Percentiles rank a stretch among this genome's conserved stretches.
phyloP scores from a whole-genome alignment of 768 basidiomycete species.

The Pholiota molesta region DNA sequence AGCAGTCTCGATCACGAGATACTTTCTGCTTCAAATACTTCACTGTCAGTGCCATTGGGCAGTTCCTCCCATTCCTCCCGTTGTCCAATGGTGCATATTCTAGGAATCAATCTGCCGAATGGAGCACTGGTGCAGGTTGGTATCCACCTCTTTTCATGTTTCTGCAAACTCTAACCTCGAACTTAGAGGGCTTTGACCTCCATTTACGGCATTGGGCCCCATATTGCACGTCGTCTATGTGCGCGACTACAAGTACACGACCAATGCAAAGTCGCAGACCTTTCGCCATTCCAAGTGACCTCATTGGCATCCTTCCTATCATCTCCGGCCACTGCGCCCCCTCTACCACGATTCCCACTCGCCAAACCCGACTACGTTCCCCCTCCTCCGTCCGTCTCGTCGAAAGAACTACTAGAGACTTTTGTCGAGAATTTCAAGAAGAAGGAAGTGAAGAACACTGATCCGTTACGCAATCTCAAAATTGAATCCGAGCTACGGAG shows the following conservation, averaged over 20 bases:
- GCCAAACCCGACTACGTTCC: conserved; percentile 57
- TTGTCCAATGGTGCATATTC: conserved; percentile 78
- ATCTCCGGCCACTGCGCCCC: conserved; percentile 76
- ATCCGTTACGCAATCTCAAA: conserved; percentile 74
- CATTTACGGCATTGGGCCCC: conserved; percentile 87
- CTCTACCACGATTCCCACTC: conserved; percentile 68
- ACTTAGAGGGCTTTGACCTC: conserved; percentile 83
- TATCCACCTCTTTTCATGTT: neutral
- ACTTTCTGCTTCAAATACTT: conserved; percentile 4
- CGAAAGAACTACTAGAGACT: conserved; percentile 41
- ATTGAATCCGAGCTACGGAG: conserved; percentile 88
- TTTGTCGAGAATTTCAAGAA: conserved; percentile 39
- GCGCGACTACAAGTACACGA: conserved; percentile 93
- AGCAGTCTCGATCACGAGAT: conserved; percentile 9
- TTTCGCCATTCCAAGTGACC: conserved; percentile 87
- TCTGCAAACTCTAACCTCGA: conserved; percentile 1
- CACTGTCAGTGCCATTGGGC: conserved; percentile 5
- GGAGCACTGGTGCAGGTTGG: conserved; percentile 75
- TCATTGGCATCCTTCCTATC: conserved; percentile 94
- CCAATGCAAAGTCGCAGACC: conserved; percentile 74
- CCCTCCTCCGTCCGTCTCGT: conserved; percentile 43
- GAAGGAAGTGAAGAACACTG: conserved; percentile 39
- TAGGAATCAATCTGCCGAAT: conserved; percentile 84
- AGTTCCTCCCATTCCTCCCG: conserved; percentile 1
- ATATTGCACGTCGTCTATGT: conserved; percentile 79